Base-by-base conservation (phyloP, 257 asterid genomes). In the Solanum sparsipilum region DNA sequence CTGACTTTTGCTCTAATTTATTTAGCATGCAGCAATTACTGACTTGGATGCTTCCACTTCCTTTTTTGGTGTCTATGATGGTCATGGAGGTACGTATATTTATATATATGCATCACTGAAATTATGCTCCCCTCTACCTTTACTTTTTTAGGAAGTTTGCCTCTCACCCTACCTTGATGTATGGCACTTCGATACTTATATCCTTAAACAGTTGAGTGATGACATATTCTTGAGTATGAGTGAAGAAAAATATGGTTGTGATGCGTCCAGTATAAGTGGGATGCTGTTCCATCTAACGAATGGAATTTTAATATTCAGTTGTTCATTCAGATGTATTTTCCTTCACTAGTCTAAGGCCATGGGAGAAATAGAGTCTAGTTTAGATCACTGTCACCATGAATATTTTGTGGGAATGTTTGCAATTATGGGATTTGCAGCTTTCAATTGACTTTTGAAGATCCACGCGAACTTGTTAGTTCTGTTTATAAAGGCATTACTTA, bases 21-120 rank as follows among this genome's bases (percentile, higher is more conserved):
- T 81, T 29, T 74, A 97, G 99, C 99, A 96, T 91, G 98, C 99
- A 31, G 98, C 99, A 63, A 63, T 94, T 87, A 92, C 93, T 13
- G 93, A 95, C 90, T 89, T 97, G 94, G 99, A 96, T 86, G 84
- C 93, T 85, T 91, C 93, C 74, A 96, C 98, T 81, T 94, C 99
- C 46, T 96, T 93, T 94, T 97, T 97, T 91, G 99, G 99, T 86
- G 99, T 97, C 87, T 97, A 95, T 92, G 99, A 97, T 86, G 99
- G 99, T 86, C 99, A 97, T 91, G 99, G 99, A 91, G 99, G 99
- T 97, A 90, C 32, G 93, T 85, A 83, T 87, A 65, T 87, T 67
- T 87, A 85, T 67, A 89, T 38, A 75, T 27, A 65, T 39, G 76
- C 27, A 48, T 81, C 27, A 16, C 36, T 86, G 41, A 60, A 21